Percentiles rank a stretch among this genome's conserved stretches.
Conservation (phyloP, 2,329 filamentous ascomycete genomes). For the Trichoderma guizhouense region DNA sequence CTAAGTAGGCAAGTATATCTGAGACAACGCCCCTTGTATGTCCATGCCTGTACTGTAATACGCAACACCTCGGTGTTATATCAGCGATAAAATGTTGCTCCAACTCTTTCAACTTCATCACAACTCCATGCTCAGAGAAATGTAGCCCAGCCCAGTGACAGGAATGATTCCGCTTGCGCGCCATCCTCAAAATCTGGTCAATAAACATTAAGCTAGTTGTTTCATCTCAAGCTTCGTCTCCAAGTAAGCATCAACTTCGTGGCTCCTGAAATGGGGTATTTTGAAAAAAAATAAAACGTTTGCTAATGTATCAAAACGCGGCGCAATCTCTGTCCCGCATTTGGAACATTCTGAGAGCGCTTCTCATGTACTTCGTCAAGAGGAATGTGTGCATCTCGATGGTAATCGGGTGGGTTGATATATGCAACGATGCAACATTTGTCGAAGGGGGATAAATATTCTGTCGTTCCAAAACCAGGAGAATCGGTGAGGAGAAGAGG, state of each 20-base stretch:
- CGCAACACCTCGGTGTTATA: conserved; percentile 11
- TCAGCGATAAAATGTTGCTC: background rate
- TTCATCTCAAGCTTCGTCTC: background rate
- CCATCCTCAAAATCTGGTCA: background rate
- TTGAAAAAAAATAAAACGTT: conserved; percentile 16
- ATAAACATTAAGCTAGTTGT: background rate
- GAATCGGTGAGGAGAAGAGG: background rate
- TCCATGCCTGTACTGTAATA: conserved; percentile 18
- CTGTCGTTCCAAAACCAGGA: background rate
- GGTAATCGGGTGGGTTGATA: background rate
- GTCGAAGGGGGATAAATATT: conserved; percentile 14
- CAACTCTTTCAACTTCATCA: background rate
- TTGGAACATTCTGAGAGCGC: background rate
- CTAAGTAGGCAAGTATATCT: conserved; percentile 23
- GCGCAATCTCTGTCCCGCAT: background rate
- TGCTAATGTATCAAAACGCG: conserved; percentile 16
- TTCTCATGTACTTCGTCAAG: conserved; percentile 19
- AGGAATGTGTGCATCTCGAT: background rate
- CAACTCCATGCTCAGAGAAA: background rate
- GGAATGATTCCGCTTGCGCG: background rate
- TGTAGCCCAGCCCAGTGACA: background rate
- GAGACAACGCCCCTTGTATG: conserved; percentile 20
- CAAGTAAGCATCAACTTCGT: conserved; percentile 9
- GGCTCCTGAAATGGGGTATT: conserved; percentile 19
- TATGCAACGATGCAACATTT: conserved; percentile 2